Evolutionary conservation across 2,329 filamentous ascomycete genomes (phyloP), one percentile per base, ranked within the genome.

Genomic region (Colletotrichum sp.): DNA sequence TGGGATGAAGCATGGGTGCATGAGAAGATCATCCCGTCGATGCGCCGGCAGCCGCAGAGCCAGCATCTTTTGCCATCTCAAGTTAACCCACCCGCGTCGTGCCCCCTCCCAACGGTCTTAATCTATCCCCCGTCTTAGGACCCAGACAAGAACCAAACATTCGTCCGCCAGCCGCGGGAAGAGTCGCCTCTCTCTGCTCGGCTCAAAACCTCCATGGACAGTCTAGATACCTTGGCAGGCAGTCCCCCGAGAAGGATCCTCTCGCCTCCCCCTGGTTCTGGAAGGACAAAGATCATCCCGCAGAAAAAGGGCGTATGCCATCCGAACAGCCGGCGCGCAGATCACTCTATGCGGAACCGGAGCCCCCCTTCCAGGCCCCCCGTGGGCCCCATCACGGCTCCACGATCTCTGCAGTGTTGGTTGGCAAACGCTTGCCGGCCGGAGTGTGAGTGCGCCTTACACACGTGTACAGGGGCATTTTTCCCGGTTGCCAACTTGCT

Each of bases 261-360:
- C 59, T 21, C 12, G 32, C 24, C 36, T 60, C 66, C 57, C 55
- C 32, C 30, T 52, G 57, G 36, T 39, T 72, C 63, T 39, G 34
- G 57, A 76, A 68, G 57, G 24, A 32, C 15, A 2, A 39, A 30
- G 66, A 74, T 64, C 66, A 30, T 32, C 59, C 30, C 57, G 13
- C 6, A n/a, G n/a, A n/a, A 64, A 44, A 64, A 69, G 24, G 55
- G 32, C 36, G 26, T 28, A n/a, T 63, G 39, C 44, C 63, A 71
- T 73, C 73, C 73, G 69, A 68, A 68, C 57, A 57, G 63, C 63
- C 63, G 28, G 57, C 63, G 62, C 39, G 73, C 55, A 76, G 70
- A 73, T 73, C 62, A 76, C 49, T 73, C 16, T 73, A 73, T 57
- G 30, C 63, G 73, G 63, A 72, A 76, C 63, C 68, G 69, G 34